Evolutionary conservation across 345 rosid genomes (phyloP).

Genomic region (Populus pruinosa): DNA sequence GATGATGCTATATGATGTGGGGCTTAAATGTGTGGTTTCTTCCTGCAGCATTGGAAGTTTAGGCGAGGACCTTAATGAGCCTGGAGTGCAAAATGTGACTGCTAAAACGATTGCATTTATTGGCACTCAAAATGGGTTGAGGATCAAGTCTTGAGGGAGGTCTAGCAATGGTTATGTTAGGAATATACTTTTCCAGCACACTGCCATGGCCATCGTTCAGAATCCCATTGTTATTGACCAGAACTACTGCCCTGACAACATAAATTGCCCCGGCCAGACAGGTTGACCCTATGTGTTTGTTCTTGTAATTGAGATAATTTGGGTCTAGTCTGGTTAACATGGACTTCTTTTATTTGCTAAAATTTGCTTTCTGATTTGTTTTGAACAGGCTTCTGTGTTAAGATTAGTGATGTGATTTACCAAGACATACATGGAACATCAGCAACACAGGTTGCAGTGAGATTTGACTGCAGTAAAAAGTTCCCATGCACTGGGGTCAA

Average conservation of each 20-base stretch:
- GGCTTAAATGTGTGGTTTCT: neutral
- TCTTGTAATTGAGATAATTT: no score
- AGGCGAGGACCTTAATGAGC: constrained; percentile 1
- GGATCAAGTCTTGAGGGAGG: constrained; percentile 16
- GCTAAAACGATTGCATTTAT: neutral
- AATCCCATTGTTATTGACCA: constrained; percentile 18
- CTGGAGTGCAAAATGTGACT: constrained; percentile 10
- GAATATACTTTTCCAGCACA: constrained; percentile 1
- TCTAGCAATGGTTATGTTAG: neutral
- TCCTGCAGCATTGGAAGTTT: constrained; percentile 15
- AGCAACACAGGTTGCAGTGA: constrained; percentile 18
- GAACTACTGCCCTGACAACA: constrained; percentile 11
- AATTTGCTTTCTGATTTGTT: no score
- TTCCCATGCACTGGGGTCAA: constrained; percentile 8
- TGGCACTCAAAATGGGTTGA: constrained; percentile 9
- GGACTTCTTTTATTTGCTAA: no score
- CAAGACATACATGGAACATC: constrained; percentile 17
- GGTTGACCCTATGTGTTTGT: no score
- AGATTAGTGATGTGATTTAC: neutral
- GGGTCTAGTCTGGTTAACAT: no score
- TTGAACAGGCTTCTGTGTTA: constrained; percentile 7
- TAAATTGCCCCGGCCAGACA: constrained; percentile 13
- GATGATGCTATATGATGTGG: no score
- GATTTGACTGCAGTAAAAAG: constrained; percentile 15
- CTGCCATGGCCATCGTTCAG: constrained; percentile 6